Conservation (phyloP, 2,329 filamentous ascomycete genomes). For the Stachybotrys elegans region DNA sequence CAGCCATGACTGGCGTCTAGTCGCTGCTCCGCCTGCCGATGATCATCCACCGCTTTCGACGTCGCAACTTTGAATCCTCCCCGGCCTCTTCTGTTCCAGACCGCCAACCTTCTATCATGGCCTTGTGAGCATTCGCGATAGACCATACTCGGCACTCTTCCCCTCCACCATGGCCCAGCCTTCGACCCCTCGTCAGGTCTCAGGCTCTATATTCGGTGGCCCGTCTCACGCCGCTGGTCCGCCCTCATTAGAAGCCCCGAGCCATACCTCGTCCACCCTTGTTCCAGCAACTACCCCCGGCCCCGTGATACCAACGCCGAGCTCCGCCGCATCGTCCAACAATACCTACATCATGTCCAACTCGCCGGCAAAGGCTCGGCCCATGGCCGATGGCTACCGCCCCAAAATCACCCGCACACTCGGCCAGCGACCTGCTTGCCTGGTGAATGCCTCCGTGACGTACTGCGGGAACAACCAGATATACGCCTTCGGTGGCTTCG, state of each 20-base stretch:
- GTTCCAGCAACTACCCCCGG: constrained; percentile 15
- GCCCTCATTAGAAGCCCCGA: constrained; percentile 16
- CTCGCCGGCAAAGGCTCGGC: constrained; percentile 65
- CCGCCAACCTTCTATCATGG: no score
- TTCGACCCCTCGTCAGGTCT: constrained; percentile 37
- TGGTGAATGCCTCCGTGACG: constrained; percentile 98
- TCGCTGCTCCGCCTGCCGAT: no score
- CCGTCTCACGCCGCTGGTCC: constrained; percentile 19
- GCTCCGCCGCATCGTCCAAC: constrained; percentile 43
- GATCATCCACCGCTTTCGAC: no score
- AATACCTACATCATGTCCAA: constrained; percentile 91
- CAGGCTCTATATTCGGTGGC: constrained; percentile 44
- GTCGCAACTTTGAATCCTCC: no score
- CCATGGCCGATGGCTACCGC: constrained; percentile 68
- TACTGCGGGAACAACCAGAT: constrained; percentile 97
- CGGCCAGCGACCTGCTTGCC: constrained; percentile 80
- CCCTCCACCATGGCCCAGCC: constrained; percentile 36
- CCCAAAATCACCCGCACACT: constrained; percentile 77
- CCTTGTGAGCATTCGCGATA: not conserved
- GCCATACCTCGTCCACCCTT: constrained; percentile 21
- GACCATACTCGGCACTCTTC: no score
- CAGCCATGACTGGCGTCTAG: no score
- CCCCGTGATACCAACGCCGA: constrained; percentile 15
- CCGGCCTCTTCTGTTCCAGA: no score
- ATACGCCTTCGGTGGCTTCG: constrained; percentile 96